A percentile compares a stretch with the other conserved stretches of the same genome.
Conservation (phyloP, 2,329 filamentous ascomycete species). For the Trichoderma pleuroti region DNA sequence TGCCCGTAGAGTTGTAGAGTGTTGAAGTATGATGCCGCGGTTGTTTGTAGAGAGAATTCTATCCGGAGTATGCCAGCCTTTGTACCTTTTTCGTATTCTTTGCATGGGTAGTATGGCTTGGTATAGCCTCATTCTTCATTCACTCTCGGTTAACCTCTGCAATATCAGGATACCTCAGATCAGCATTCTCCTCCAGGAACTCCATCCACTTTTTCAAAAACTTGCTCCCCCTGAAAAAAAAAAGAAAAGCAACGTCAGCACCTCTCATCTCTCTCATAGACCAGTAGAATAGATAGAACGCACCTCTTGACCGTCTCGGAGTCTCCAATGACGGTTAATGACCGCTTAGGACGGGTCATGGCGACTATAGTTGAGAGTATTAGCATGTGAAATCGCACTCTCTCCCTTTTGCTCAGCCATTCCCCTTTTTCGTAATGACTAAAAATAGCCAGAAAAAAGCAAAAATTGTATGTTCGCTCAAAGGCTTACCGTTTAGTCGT, state of each 20-base stretch:
- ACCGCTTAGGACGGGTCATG: constrained; percentile 91
- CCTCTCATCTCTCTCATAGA: not conserved
- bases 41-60: not conserved
- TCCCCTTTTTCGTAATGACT: not conserved
- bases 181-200: constrained; percentile 83
- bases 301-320: constrained; percentile 88
- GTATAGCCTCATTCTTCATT: not conserved
- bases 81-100: not conserved
- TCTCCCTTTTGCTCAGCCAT: not conserved
- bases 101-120: not conserved
- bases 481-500: constrained; percentile 75
- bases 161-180: constrained; percentile 81
- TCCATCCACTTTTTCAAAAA: constrained; percentile 92
- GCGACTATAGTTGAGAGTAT: constrained; percentile 68
- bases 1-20: not conserved
- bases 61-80: not conserved
- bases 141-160: constrained; percentile 33
- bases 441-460: constrained; percentile 7
- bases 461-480: not conserved
- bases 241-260: not conserved
- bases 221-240: constrained; percentile 62
- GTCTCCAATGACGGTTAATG: constrained; percentile 87
- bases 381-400: not conserved
- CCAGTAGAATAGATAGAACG: constrained; percentile 23
- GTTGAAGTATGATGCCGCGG: not conserved